Evolutionary conservation across 1,284 basidiomycete species (phyloP), one percentile per base, ranked within the genome.

Genomic region (Microbotryomycetes sp.): DNA sequence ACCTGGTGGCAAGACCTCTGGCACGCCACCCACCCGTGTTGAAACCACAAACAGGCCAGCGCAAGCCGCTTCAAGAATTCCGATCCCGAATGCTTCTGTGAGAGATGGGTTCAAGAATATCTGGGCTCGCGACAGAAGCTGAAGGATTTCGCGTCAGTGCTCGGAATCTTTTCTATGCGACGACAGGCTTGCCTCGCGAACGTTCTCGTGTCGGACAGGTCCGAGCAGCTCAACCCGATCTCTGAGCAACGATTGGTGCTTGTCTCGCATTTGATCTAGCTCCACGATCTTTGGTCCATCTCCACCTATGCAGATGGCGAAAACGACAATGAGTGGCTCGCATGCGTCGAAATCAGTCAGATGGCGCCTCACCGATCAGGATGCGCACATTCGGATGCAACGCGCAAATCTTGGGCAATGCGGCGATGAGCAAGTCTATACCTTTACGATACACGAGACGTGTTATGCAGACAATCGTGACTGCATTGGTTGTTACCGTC

Each of bases 381-480:
- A 98, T 97, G 31, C 83, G 83, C 27, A 97, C 86, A 59, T 91
- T 82, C 0, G 90, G 86, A 73, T 91, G 92, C 1, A 81, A 77
- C 0, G 81, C 81, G 72, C 96, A 98, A 59, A 99, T 88, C 27
- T 85, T 82, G 0, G 94, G 96, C 0, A 92, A 89, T 0, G 89
- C 88, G 0, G 90, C 89, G 1, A 97, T 88, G 18, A 99, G 83
- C 3, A 99, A 82, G 73, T 98, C 96, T 61, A 98, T 88, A 1
- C 96, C 96, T 78, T 98, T 99, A 49, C 96, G 84, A 73, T 98
- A 97, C 0, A 89, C 91, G 29, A 98, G 79, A n/a, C 96, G 85
- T 9, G 91, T 91, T n/a, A 99, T 78, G 24, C 97, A 85, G 9
- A 98, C 86, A 53, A 99, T 89, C 0, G 88, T 97, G 62, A 97